Evolutionary conservation across 108 stramenopile genomes (phyloP).

Genomic region (Epithemia pelagica): DNA sequence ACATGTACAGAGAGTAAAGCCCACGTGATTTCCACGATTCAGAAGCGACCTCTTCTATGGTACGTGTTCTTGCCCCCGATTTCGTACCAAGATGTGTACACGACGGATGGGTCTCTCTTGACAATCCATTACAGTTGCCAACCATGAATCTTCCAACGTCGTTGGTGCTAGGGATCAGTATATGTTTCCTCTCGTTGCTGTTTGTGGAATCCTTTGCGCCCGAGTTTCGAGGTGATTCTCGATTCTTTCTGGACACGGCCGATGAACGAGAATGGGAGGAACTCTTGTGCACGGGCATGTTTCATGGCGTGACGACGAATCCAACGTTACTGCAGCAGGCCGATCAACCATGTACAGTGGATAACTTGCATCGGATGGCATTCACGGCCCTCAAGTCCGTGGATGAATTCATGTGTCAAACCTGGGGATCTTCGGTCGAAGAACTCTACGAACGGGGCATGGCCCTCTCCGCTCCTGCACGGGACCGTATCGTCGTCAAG

Average conservation of each 20-base stretch:
- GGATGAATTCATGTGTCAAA: constrained; percentile 71
- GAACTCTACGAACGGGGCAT: constrained; percentile 57
- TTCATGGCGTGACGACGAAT: constrained; percentile 66
- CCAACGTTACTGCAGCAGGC: constrained; percentile 51
- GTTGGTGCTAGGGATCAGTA: too few relatives aligned
- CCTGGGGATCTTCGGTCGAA: constrained; percentile 47
- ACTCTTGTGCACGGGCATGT: constrained; percentile 48
- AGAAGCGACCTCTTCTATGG: too few relatives aligned
- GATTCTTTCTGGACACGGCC: constrained; percentile 69
- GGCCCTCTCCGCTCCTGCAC: constrained; percentile 32
- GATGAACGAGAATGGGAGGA: constrained; percentile 42
- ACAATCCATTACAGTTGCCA: too few relatives aligned
- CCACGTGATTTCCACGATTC: too few relatives aligned
- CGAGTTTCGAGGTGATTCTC: constrained; percentile 25
- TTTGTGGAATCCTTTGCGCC: constrained; percentile 4
- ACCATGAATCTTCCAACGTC: too few relatives aligned
- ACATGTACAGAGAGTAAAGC: too few relatives aligned
- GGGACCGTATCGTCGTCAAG: constrained; percentile 59
- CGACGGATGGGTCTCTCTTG: too few relatives aligned
- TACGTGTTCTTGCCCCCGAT: too few relatives aligned
- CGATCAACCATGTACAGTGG: constrained; percentile 43
- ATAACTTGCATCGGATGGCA: constrained; percentile 37
- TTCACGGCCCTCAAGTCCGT: constrained; percentile 23
- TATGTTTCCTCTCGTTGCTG: too few relatives aligned
- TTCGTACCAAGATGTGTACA: too few relatives aligned